These are phyloP conservation scores for Pichia pseudocactophila DNA, from an alignment of 805 yeast species.

Conservation along the genomic window DNA sequence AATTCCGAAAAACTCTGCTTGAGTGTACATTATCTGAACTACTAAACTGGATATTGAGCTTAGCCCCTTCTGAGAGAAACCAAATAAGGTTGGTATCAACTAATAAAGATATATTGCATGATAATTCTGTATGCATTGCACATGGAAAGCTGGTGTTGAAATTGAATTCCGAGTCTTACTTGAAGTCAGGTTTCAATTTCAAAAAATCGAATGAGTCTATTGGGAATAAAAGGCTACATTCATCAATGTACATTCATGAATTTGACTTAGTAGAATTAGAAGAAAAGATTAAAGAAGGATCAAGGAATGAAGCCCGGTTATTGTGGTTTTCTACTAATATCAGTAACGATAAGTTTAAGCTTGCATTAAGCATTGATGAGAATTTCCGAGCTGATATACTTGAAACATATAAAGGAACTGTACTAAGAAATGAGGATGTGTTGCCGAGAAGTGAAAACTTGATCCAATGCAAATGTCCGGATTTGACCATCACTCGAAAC, in stretches of 20 bases:
- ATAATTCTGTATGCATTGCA: conserved; percentile 25
- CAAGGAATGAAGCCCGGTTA: conserved; percentile 20
- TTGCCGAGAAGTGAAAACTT: conserved; percentile 3
- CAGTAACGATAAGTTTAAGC: background rate
- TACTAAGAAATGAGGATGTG: background rate
- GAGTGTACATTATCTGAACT: background rate
- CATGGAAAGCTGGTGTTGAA: conserved; percentile 23
- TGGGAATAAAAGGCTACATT: conserved; percentile 17
- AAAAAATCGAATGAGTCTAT: conserved; percentile 18
- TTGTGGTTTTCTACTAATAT: conserved; percentile 26
- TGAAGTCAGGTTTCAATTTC: conserved; percentile 28
- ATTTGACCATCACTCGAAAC: conserved; percentile 13
- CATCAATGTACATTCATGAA: conserved; percentile 18
- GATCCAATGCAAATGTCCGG: conserved; percentile 14
- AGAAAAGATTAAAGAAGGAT: conserved; percentile 4
- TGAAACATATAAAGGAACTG: background rate
- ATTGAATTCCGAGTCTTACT: conserved; percentile 25
- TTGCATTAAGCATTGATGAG: conserved; percentile 4
- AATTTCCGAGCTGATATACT: background rate
- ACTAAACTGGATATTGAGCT: background rate
- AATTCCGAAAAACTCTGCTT: background rate
- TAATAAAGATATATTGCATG: conserved; percentile 21
- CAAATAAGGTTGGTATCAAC: conserved; percentile 13
- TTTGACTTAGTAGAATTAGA: conserved; percentile 16
- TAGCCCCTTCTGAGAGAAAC: background rate